Evolutionary conservation across 2,329 filamentous ascomycete species (phyloP).

Genomic region (Monilinia fructigena): DNA sequence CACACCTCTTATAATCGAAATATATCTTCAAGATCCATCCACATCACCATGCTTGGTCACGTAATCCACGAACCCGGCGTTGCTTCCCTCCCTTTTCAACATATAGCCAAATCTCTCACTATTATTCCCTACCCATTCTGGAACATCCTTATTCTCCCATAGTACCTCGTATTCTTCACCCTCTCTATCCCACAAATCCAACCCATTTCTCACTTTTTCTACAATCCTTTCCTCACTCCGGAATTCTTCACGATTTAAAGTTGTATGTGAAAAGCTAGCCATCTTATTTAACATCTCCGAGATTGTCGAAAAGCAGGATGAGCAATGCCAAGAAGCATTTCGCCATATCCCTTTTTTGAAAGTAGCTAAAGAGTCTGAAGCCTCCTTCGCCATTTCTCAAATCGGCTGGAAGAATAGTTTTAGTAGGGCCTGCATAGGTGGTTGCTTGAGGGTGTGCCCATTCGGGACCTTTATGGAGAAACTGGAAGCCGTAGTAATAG

Average conservation of each 20-base stretch:
- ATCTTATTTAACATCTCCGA: conserved; percentile 46
- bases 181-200: conserved; percentile 44
- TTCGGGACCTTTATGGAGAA: conserved; percentile 39
- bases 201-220: conserved; percentile 44
- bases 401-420: conserved; percentile 44
- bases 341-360: conserved; percentile 40
- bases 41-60: conserved; percentile 31
- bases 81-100: conserved; percentile 29
- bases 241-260: conserved; percentile 43
- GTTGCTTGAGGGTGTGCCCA: conserved; percentile 50
- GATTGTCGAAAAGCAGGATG: conserved; percentile 45
- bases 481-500: conserved; percentile 45
- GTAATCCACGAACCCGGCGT: conserved; percentile 32
- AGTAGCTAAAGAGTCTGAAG: conserved; percentile 23
- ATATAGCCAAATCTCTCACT: conserved; percentile 31
- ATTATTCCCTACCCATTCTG: conserved; percentile 40
- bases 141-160: conserved; percentile 45
- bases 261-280: conserved; percentile 45
- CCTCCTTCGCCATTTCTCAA: conserved; percentile 40
- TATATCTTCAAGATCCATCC: not conserved
- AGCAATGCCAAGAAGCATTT: conserved; percentile 50
- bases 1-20: not conserved
- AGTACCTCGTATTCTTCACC: conserved; percentile 41
- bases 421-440: conserved; percentile 40
- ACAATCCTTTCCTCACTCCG: conserved; percentile 44